phyloP scores from a whole-genome alignment of 768 basidiomycete species.

The Trametes gibbosa region DNA sequence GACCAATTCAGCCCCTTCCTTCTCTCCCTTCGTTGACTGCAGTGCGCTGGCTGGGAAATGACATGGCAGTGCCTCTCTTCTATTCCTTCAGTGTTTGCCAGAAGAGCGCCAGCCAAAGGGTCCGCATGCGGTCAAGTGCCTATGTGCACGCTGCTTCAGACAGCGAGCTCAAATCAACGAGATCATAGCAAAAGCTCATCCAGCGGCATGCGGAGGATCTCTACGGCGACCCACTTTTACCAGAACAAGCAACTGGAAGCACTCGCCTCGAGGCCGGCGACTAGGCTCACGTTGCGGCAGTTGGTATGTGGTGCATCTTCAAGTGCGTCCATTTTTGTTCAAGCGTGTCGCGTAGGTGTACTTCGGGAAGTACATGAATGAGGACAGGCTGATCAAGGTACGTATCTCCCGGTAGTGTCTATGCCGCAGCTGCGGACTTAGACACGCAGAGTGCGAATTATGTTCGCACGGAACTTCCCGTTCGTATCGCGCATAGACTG shows the following conservation, averaged over 20 bases:
- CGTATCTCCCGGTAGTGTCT: conserved; percentile 3
- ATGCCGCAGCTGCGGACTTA: neutral
- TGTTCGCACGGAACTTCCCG: conserved; percentile 84
- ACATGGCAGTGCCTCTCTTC: conserved; percentile 9
- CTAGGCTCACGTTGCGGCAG: conserved; percentile 73
- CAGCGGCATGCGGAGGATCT: neutral
- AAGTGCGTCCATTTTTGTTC: neutral
- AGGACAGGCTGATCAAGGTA: conserved; percentile 75
- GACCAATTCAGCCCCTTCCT: neutral
- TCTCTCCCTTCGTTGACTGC: neutral
- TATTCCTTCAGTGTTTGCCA: neutral
- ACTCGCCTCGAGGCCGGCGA: conserved; percentile 72
- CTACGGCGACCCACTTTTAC: conserved; percentile 52
- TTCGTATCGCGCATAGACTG: conserved; percentile 83
- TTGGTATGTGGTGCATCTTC: conserved; percentile 46
- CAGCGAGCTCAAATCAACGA: neutral
- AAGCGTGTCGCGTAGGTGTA: conserved; percentile 55
- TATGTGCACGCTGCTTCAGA: neutral
- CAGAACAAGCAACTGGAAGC: conserved; percentile 79
- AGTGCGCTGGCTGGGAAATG: conserved; percentile 1
- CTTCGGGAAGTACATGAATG: conserved; percentile 80
- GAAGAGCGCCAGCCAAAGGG: neutral
- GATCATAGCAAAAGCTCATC: neutral
- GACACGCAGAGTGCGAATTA: conserved; percentile 76
- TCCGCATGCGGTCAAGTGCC: neutral